A percentile compares a stretch with the other conserved stretches of the same genome.
Evolutionary conservation across 192 early-diverging fungal species (phyloP).

Genomic region (Coemansia sp.): DNA sequence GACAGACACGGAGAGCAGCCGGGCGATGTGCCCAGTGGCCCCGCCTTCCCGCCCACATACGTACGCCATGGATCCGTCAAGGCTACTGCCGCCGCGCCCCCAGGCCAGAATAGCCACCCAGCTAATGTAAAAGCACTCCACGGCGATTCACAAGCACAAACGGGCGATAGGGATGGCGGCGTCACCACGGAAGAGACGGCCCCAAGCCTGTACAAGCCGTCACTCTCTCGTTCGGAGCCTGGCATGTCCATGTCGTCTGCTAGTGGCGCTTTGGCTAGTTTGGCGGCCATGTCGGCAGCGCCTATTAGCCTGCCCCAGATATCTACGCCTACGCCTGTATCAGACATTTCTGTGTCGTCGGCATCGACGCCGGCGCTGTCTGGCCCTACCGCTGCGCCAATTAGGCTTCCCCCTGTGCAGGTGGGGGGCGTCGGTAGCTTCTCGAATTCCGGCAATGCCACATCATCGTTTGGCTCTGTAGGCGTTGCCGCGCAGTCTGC

Average conservation of each 20-base stretch:
- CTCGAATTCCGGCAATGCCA: slow-evolving; percentile 14
- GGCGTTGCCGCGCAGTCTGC: background rate
- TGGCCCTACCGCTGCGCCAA: slow-evolving; percentile 50
- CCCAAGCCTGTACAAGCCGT: slow-evolving; percentile 9
- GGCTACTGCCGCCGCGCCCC: background rate
- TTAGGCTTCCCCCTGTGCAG: slow-evolving; percentile 53
- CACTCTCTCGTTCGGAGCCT: slow-evolving; percentile 4
- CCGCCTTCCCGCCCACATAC: slow-evolving; percentile 4
- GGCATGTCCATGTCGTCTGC: slow-evolving; percentile 5
- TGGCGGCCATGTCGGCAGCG: slow-evolving; percentile 27
- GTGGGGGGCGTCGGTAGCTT: slow-evolving; percentile 25
- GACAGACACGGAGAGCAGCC: slow-evolving; percentile 9
- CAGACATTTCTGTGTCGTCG: slow-evolving; percentile 11
- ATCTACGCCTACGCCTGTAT: slow-evolving; percentile 20
- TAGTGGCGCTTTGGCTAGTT: background rate
- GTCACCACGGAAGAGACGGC: slow-evolving; percentile 32
- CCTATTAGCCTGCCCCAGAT: slow-evolving; percentile 37
- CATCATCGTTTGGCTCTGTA: slow-evolving; percentile 15
- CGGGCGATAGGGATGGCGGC: slow-evolving; percentile 40
- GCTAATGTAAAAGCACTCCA: background rate
- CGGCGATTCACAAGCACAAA: background rate
- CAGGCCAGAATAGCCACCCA: background rate
- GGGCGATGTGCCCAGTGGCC: background rate
- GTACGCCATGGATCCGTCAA: slow-evolving; percentile 17
- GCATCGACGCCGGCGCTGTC: slow-evolving; percentile 31